Conservation (phyloP, 768 basidiomycete genomes). For the Lentinula sp. region DNA sequence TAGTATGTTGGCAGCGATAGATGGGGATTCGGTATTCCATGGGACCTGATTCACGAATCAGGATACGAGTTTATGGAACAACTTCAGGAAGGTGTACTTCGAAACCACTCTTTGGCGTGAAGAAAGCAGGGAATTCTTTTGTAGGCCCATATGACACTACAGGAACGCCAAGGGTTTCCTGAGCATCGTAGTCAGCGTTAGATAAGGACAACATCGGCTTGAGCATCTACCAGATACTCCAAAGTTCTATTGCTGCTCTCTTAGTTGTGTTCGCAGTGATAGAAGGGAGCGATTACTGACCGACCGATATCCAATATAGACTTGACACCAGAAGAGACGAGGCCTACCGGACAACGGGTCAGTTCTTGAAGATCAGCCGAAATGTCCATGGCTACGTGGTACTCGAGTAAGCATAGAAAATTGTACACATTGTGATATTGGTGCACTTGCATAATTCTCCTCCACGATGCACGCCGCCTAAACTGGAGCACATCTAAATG, state of each 20-base stretch:
- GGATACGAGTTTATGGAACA: not conserved
- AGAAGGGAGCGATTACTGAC: slow-evolving; percentile 25
- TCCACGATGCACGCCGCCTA: slow-evolving; percentile 82
- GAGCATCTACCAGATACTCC: slow-evolving; percentile 60
- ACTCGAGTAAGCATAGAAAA: not conserved
- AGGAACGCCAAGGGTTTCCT: slow-evolving; percentile 11
- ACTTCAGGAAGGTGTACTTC: slow-evolving; percentile 36
- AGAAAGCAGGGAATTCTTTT: slow-evolving; percentile 93
- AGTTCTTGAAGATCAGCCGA: slow-evolving; percentile 93
- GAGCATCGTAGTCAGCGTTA: not conserved
- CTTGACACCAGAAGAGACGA: slow-evolving; percentile 92
- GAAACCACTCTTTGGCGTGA: slow-evolving; percentile 76
- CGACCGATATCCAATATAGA: slow-evolving; percentile 90
- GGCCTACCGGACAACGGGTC: slow-evolving; percentile 80
- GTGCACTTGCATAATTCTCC: slow-evolving; percentile 53
- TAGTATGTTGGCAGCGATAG: slow-evolving; percentile 67
- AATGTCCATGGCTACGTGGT: slow-evolving; percentile 75
- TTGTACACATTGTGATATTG: not conserved
- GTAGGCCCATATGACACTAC: slow-evolving; percentile 62
- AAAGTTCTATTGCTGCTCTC: slow-evolving; percentile 45
- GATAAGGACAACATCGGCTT: not conserved
- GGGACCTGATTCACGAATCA: slow-evolving; percentile 49
- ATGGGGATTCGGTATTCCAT: slow-evolving; percentile 63
- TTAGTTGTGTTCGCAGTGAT: not conserved
- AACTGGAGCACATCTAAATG: slow-evolving; percentile 26